These are phyloP conservation scores for Suillus clintonianus DNA, from an alignment of 768 basidiomycete genomes.

Conservation along the genomic window DNA sequence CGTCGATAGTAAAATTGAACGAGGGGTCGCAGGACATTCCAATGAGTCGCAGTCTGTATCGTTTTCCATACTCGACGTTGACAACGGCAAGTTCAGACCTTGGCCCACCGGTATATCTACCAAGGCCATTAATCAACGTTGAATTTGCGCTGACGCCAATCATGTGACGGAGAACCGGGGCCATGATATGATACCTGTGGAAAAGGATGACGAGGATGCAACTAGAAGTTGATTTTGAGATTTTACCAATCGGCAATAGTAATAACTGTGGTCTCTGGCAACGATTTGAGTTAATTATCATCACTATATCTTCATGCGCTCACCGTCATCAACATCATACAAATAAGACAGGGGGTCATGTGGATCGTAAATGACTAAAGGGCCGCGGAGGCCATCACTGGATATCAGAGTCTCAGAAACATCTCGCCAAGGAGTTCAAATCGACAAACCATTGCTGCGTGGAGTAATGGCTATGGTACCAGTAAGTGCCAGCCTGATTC, in stretches of 20 bases:
- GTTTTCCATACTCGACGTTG: background rate
- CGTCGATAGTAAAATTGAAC: constrained; percentile 21
- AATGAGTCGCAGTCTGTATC: background rate
- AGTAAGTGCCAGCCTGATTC: constrained; percentile 26
- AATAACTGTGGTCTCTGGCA: background rate
- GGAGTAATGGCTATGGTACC: constrained; percentile 40
- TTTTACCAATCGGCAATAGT: background rate
- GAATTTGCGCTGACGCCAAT: background rate
- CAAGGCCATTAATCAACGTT: background rate
- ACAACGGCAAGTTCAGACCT: background rate
- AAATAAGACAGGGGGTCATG: background rate
- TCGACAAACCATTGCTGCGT: constrained; percentile 29
- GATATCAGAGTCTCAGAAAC: background rate
- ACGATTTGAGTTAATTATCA: background rate
- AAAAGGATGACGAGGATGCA: constrained; percentile 16
- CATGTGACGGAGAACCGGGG: background rate
- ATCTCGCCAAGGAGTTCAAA: background rate
- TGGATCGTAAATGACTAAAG: background rate
- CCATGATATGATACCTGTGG: background rate
- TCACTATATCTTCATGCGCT: background rate
- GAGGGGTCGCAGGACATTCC: background rate
- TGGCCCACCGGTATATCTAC: background rate
- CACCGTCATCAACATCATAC: background rate
- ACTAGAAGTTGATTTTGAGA: background rate
- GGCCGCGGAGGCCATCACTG: background rate